Evolutionary conservation across 129 eudicot genomes (phyloP), one percentile per base, ranked within the genome.

Genomic region (Flaveria sonorensis): DNA sequence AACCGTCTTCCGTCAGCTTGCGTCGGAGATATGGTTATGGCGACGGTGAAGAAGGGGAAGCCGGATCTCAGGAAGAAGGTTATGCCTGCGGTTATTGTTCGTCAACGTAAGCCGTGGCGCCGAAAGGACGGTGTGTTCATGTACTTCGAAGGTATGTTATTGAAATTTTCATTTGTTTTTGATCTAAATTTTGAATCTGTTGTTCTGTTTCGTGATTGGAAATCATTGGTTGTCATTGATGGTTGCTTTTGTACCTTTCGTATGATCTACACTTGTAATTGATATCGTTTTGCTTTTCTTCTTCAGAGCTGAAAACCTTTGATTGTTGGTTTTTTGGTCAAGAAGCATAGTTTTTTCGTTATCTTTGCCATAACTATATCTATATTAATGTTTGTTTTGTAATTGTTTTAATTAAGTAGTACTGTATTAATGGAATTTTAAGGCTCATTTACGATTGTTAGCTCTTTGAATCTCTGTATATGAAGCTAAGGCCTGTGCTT

Each of bases 41-140:
- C 98, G 2, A 93, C 97, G 11, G 98, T 93, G 32, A 93, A 93
- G 92, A 93, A 93, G 62, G 98, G 98, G 3, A 93, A 93, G 84
- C 98, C 98, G 19, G 98, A 93, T 87, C 87, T 93, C 16, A 86
- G 98, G 76, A 93, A 93, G 96, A 93, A 93, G 82, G 98, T 93
- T 40, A 93, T 91, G 98, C 98, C 96, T 3, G 98, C 98, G 47
- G 98, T 93, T 71, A 86, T 93, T 52, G 97, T 93, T 66, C 87
- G 98, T 65, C 98, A 93, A 74, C 88, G 98, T 28, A 93, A 93
- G 84, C 97, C 98, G 1, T 93, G 97, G 97, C 91, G 98, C 82
- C 91, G 98, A 93, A 93, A 93, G 98, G 98, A 93, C 36, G 98
- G 98, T 32, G 98, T 93, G 12, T 93, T 74, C 83, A 93, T 93